phyloP scores from a whole-genome alignment of 106 monocot species.

The Apostasia shenzhenica region DNA sequence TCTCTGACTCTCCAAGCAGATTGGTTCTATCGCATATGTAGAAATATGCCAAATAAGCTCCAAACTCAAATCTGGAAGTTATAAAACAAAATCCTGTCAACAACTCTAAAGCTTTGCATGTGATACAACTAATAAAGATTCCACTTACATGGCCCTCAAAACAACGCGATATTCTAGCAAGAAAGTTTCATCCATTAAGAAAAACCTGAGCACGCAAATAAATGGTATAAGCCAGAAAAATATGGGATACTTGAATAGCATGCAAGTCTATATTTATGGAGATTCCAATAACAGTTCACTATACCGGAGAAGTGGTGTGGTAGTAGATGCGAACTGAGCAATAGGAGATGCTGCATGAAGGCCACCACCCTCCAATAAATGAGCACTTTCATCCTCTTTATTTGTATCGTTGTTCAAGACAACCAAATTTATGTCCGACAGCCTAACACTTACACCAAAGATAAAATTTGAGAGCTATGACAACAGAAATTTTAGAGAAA shows the following conservation, averaged over 20 bases:
- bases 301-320: slow-evolving; percentile 41
- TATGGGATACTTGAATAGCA: too few species aligned
- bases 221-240: too few species aligned
- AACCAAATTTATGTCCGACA: slow-evolving; percentile 67
- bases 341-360: slow-evolving; percentile 28
- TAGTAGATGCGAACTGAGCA: slow-evolving; percentile 25
- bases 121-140: neutral
- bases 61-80: slow-evolving; percentile 86
- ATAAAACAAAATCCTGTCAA: slow-evolving; percentile 11
- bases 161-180: slow-evolving; percentile 67
- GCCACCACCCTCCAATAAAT: slow-evolving; percentile 48
- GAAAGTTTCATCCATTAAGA: slow-evolving; percentile 54
- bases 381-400: slow-evolving; percentile 36
- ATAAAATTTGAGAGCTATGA: too few species aligned
- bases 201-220: too few species aligned
- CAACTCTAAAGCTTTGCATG: neutral
- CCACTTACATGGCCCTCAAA: slow-evolving; percentile 81
- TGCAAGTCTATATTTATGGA: too few species aligned
- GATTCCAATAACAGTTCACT: too few species aligned
- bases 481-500: too few species aligned
- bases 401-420: slow-evolving; percentile 31
- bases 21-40: slow-evolving; percentile 88
- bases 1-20: slow-evolving; percentile 67
- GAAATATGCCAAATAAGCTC: slow-evolving; percentile 62
- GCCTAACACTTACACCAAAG: slow-evolving; percentile 34